Base-by-base conservation (phyloP, 2,329 filamentous ascomycete species). In the Capronia americana region DNA sequence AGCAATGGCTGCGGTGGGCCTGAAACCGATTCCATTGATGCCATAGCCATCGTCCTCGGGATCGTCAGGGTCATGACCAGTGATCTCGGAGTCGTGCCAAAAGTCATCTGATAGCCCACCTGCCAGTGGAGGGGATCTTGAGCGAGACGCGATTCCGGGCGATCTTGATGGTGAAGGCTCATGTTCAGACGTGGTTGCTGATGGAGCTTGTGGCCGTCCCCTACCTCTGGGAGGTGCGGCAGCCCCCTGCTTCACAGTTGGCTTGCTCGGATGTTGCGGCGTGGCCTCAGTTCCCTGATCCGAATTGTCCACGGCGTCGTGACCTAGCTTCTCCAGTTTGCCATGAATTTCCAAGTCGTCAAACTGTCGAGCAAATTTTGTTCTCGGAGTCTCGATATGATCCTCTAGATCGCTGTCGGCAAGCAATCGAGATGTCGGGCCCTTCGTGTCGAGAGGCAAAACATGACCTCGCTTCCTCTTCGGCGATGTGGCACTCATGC, bases 21-120 rank as follows among this genome's bases (percentile, higher is more conserved):
- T 83, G 75, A 88, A 89, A 0, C 87, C 87, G 63, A 89, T 82
- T 1, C 87, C 87, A 71, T 89, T 88, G 69, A 89, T 83, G 4
- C 87, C 87, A 62, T 86, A 85, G 2, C 87, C 86, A 73, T 89
- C 87, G 72, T 88, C 87, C 46, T 83, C 83, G 6, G 84, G 84
- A 61, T 87, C 84, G 4, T 77, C 80, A 2, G 82, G 81, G 59
- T 85, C 80, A 71, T 88, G 85, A 14, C 86, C 86, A 4, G 87
- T 89, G 72, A 89, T 88, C 73, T 89, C 87, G 44, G 81, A 80
- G 69, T 87, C 84, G 72, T 84, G 83, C 87, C 87, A 89, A 64
- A 69, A 73, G 7, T 78, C 73, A 59, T 77, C 75, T 14, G 65
- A 66, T n/a, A 68, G 61, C 41, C 69, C 68, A 20, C 63, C 61